Percentiles rank a stretch among this genome's conserved stretches.
phyloP scores from a whole-genome alignment of 768 basidiomycete species.

The Lepiota brunneoincarnata region DNA sequence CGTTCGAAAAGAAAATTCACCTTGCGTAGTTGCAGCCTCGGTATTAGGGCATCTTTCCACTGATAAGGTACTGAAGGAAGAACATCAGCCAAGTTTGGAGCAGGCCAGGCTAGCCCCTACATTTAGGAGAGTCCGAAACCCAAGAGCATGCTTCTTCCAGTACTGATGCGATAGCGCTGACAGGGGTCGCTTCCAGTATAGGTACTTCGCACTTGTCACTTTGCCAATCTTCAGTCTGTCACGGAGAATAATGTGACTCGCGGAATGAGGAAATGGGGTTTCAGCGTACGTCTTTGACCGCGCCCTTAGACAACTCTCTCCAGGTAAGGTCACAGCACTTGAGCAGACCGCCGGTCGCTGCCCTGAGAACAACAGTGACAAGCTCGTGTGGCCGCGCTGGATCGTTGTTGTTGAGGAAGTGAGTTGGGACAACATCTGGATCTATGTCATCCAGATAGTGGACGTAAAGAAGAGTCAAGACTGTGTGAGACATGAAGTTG shows the following conservation, averaged over 20 bases:
- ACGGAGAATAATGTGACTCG: conserved; percentile 10
- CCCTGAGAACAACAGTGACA: conserved; percentile 64
- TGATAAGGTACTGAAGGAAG: conserved; percentile 34
- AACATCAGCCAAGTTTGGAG: conserved; percentile 1
- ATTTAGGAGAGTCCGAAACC: conserved; percentile 45
- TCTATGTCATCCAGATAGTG: conserved; percentile 63
- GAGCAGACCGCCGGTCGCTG: conserved; percentile 63
- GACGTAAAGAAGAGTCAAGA: conserved; percentile 75
- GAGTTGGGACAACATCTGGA: conserved; percentile 42
- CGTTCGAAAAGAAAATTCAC: conserved; percentile 25
- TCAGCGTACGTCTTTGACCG: conserved; percentile 70
- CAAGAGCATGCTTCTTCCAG: conserved; percentile 64
- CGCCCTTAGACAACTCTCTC: conserved; percentile 75
- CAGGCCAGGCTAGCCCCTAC: conserved; percentile 24
- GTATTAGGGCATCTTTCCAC: conserved; percentile 50
- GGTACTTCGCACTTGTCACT: conserved; percentile 84
- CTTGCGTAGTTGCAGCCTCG: conserved; percentile 58
- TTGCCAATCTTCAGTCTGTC: conserved; percentile 84
- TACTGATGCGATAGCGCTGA: conserved; percentile 46
- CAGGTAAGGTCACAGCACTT: conserved; percentile 84
- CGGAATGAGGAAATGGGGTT: conserved; percentile 11
- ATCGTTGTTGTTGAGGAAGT: conserved; percentile 28
- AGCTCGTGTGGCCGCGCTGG: conserved; percentile 56
- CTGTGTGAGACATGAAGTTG: conserved; percentile 80
- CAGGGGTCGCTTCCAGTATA: conserved; percentile 62